Base-by-base conservation (phyloP, 1,284 basidiomycete species). In the Puccinia hordei region DNA sequence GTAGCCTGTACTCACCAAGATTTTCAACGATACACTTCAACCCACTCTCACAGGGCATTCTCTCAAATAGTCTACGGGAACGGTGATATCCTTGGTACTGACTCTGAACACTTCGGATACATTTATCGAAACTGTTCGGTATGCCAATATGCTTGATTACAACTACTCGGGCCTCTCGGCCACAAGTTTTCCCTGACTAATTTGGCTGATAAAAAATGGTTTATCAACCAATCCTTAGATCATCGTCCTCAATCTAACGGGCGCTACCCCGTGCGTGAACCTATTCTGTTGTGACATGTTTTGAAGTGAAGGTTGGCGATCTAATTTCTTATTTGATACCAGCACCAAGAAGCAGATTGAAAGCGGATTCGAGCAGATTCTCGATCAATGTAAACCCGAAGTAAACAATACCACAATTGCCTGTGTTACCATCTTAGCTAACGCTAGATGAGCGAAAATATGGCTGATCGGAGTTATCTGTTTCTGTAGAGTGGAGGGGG, bases 81-180 rank as follows among this genome's bases (percentile, higher is more conserved):
- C 5, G 63, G 38, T 9, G n/a, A 46, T 24, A 46, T 35, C 9
- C 63, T 66, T 44, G 33, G 41, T 15, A 13, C 41, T 10, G 41
- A 2, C 38, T 66, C 63, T 2, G 46, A 44, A 35, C 15, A 24
- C 38, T 35, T 66, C 22, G 63, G 63, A 27, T 66, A 66, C 22
- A 46, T 66, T 17, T n/a, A n/a, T 24, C n/a, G 41, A 66, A 66
- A 46, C 41, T 66, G 63, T 46, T 66, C 63, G 6, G 63, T 66
- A 46, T 27, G 63, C 38, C 63, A 4, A 38, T 19, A 17, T 27
- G 17, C 33, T 63, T 63, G 41, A 41, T 41, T n/a, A n/a, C n/a
- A n/a, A n/a, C n/a, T 9, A 65, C 38, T 41, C 9, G 6, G 2
- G 15, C 4, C 35, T 65, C 61, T n/a, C 22, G 19, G 19, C 19